These are phyloP conservation scores for Geosiphon pyriformis DNA, from an alignment of 192 early-diverging fungal species.

Conservation along the genomic window DNA sequence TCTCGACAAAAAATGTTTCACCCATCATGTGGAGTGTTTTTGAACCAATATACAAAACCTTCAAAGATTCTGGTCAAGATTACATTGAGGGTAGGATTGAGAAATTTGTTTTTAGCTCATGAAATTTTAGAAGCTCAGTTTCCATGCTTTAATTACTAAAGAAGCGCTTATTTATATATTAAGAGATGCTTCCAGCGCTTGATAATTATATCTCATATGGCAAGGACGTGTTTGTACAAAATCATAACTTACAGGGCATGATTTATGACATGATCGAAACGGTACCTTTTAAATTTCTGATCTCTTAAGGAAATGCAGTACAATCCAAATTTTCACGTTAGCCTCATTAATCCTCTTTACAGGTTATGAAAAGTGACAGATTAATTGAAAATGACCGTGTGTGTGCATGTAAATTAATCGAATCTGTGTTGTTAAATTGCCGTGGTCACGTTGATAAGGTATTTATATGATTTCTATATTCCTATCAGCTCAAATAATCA, in stretches of 20 bases:
- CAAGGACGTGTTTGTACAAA: conserved; percentile 65
- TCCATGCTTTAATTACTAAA: no score
- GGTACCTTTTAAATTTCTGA: conserved; percentile 24
- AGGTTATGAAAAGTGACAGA: conserved; percentile 68
- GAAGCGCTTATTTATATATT: conserved; percentile 10
- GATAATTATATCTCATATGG: conserved; percentile 91
- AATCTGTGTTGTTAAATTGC: conserved; percentile 79
- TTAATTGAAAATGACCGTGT: conserved; percentile 74
- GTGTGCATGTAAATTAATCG: conserved; percentile 77
- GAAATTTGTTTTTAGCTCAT: no score
- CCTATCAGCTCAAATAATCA: neutral
- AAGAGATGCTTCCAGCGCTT: conserved; percentile 85
- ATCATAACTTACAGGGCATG: conserved; percentile 61
- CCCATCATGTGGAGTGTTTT: conserved; percentile 82
- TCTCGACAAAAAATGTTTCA: conserved; percentile 76
- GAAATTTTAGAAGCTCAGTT: no score
- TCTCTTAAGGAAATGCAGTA: no score
- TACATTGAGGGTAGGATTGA: conserved; percentile 63
- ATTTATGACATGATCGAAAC: conserved; percentile 84
- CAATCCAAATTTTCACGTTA: no score
- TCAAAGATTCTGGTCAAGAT: conserved; percentile 78
- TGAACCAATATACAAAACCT: conserved; percentile 67
- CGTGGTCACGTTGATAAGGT: conserved; percentile 74
- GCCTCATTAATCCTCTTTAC: neutral
- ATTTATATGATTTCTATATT: conserved; percentile 6